Percentiles rank a stretch among this genome's conserved stretches.
Conservation (phyloP, 2,329 filamentous ascomycete genomes). For the Nigrospora osmanthi region DNA sequence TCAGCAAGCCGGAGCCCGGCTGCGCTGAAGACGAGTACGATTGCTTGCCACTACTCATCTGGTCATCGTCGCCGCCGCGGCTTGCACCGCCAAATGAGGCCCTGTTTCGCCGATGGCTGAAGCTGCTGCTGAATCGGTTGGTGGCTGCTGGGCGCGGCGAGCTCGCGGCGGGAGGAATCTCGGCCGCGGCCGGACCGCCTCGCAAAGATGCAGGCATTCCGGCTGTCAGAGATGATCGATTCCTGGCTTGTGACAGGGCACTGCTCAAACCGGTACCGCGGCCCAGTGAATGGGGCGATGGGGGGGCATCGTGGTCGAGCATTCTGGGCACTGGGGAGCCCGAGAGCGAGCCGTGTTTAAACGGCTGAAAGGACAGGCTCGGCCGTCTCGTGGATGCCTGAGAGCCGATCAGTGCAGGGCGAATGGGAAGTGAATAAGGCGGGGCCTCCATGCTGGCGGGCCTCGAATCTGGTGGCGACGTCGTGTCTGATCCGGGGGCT, state of each 20-base stretch:
- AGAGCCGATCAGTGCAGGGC: slow-evolving; percentile 31
- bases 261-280: slow-evolving; percentile 36
- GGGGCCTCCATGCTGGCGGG: slow-evolving; percentile 36
- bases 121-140: slow-evolving; percentile 90
- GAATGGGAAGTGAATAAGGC: slow-evolving; percentile 46
- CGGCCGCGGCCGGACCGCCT: slow-evolving; percentile 53
- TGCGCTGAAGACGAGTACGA: slow-evolving; percentile 65
- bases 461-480: slow-evolving; percentile 47
- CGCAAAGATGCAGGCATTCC: slow-evolving; percentile 69
- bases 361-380: slow-evolving; percentile 87
- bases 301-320: slow-evolving; percentile 41
- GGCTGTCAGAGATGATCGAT: slow-evolving; percentile 64
- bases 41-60: slow-evolving; percentile 72
- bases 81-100: slow-evolving; percentile 70
- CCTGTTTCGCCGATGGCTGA: slow-evolving; percentile 74
- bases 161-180: slow-evolving; percentile 55
- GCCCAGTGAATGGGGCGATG: slow-evolving; percentile 46
- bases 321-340: slow-evolving; percentile 63
- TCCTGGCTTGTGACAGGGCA: slow-evolving; percentile 51
- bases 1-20: slow-evolving; percentile 72
- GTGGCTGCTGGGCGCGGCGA: slow-evolving; percentile 74
- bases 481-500: slow-evolving; percentile 51
- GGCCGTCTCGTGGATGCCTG: slow-evolving; percentile 59
- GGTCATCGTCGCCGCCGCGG: slow-evolving; percentile 61
- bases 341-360: slow-evolving; percentile 93